Evolutionary conservation across 2,329 filamentous ascomycete genomes (phyloP).

Genomic region (Colletotrichum australisinense): DNA sequence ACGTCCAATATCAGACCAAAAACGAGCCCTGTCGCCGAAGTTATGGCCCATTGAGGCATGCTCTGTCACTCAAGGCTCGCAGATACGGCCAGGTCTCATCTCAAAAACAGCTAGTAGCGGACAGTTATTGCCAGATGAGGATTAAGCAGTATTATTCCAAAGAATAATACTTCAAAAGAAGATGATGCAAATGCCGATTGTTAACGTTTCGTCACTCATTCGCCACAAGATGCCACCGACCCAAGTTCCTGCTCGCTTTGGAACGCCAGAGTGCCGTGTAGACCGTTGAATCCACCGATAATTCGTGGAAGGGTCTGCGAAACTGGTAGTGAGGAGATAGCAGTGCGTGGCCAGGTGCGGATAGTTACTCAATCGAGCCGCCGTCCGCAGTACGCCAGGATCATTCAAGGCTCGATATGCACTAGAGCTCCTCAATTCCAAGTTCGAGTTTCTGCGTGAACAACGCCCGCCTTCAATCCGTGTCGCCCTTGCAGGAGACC

Average conservation of each 20-base stretch:
- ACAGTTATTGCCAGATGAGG: background rate
- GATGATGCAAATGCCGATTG: background rate
- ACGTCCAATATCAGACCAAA: background rate
- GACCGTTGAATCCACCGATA: background rate
- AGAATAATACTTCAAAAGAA: background rate
- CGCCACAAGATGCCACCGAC: slow-evolving; percentile 8
- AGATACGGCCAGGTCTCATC: background rate
- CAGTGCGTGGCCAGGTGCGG: background rate
- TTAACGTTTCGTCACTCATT: slow-evolving; percentile 2
- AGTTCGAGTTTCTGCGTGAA: background rate
- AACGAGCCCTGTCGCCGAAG: background rate
- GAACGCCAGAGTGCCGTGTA: slow-evolving; percentile 3
- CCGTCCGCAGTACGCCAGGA: slow-evolving; percentile 5
- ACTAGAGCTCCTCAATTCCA: background rate
- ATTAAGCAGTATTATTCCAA: background rate
- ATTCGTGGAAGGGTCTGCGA: background rate
- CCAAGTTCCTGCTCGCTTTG: slow-evolving; percentile 1
- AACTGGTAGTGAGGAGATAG: background rate
- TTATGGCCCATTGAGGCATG: background rate
- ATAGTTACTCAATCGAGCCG: slow-evolving; percentile 14
- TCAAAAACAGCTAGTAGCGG: background rate
- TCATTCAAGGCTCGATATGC: slow-evolving; percentile 8
- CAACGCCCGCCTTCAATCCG: background rate
- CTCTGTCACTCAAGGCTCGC: background rate
- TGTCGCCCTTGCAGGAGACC: slow-evolving; percentile 27